These are phyloP conservation scores for Trichoderma erinaceum DNA, from an alignment of 495 filamentous ascomycete genomes.

Conservation along the genomic window DNA sequence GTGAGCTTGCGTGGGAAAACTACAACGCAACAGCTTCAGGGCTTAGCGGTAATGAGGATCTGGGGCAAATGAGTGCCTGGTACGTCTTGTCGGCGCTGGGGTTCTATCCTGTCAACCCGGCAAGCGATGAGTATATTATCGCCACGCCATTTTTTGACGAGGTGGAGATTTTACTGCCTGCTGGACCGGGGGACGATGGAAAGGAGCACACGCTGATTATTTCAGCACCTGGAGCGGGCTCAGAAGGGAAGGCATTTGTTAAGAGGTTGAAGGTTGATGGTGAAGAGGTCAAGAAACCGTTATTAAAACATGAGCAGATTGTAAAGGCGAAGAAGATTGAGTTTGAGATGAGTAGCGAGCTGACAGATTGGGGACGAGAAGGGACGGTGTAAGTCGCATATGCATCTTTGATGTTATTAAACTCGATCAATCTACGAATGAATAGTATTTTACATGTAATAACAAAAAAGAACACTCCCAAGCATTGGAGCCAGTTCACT, in stretches of 20 bases:
- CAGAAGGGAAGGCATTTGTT: slow-evolving; percentile 24
- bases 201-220: slow-evolving; percentile 10
- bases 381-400: slow-evolving; percentile 7
- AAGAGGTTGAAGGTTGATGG: slow-evolving; percentile 28
- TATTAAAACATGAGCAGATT: slow-evolving; percentile 26
- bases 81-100: slow-evolving; percentile 30
- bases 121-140: slow-evolving; percentile 26
- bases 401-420: neutral
- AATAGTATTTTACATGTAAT: too few species aligned
- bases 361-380: slow-evolving; percentile 23
- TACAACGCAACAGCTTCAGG: slow-evolving; percentile 29
- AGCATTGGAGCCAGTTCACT: neutral
- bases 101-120: slow-evolving; percentile 27
- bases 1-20: slow-evolving; percentile 25
- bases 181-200: slow-evolving; percentile 22
- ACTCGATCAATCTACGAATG: neutral
- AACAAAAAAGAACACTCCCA: too few species aligned
- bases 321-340: slow-evolving; percentile 23
- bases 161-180: slow-evolving; percentile 21
- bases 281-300: slow-evolving; percentile 19
- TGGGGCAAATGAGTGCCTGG: slow-evolving; percentile 33
- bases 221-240: slow-evolving; percentile 19
- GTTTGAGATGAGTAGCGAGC: slow-evolving; percentile 27
- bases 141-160: slow-evolving; percentile 31
- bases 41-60: slow-evolving; percentile 28